phyloP scores from a whole-genome alignment of 2,329 filamentous ascomycete species.

The Venturia carpophila region DNA sequence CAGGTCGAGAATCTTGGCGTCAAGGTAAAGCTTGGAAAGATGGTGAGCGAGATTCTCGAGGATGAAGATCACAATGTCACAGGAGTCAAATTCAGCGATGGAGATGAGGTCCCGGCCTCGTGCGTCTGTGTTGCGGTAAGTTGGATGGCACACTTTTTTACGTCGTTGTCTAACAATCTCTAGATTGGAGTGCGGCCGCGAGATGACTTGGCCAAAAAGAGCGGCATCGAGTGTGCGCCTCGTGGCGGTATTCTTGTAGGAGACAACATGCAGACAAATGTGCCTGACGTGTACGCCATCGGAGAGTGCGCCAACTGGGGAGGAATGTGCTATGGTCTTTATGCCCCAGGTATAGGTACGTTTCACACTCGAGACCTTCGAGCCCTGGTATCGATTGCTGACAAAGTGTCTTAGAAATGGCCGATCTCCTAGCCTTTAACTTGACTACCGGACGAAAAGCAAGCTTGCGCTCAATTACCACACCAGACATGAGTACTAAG shows the following conservation, averaged over 20 bases:
- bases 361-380: not conserved
- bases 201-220: conserved; percentile 63
- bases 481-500: conserved; percentile 83
- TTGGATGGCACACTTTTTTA: conserved; percentile 1
- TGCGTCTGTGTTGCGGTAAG: conserved; percentile 73
- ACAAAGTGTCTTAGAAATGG: conserved; percentile 28
- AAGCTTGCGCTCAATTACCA: conserved; percentile 60
- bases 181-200: conserved; percentile 72
- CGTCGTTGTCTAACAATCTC: conserved; percentile 17
- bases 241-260: conserved; percentile 70
- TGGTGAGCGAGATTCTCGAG: conserved; percentile 63
- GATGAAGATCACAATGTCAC: conserved; percentile 59
- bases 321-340: conserved; percentile 76
- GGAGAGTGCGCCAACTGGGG: conserved; percentile 89
- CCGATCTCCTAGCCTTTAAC: conserved; percentile 83
- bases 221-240: conserved; percentile 64
- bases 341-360: conserved; percentile 86
- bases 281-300: conserved; percentile 70
- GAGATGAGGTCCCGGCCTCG: conserved; percentile 65
- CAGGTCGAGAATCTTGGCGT: conserved; percentile 71
- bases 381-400: not conserved
- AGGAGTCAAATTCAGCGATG: conserved; percentile 73
- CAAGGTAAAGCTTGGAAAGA: conserved; percentile 68
- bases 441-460: conserved; percentile 73
- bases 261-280: conserved; percentile 59